phyloP scores from a whole-genome alignment of 495 filamentous ascomycete genomes.

The Tuber indicum region DNA sequence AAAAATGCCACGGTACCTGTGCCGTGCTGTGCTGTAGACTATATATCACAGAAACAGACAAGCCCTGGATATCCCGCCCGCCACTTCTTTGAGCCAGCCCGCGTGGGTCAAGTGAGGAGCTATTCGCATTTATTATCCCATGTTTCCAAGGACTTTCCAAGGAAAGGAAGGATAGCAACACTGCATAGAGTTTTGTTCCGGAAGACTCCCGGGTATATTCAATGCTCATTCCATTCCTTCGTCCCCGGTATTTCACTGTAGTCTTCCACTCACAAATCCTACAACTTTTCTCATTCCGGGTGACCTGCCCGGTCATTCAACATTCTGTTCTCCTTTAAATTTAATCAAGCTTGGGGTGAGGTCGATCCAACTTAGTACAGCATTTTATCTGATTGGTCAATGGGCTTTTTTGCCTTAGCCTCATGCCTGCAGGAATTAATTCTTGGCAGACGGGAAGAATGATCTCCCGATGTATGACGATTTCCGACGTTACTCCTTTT shows the following conservation, averaged over 20 bases:
- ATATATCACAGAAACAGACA: not conserved
- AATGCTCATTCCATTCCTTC: not conserved
- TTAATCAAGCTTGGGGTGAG: not conserved
- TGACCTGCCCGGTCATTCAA: not conserved
- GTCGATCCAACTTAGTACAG: not conserved
- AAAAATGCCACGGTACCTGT: not conserved
- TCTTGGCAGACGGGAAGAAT: not conserved
- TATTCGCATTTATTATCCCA: not conserved
- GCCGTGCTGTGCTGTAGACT: not conserved
- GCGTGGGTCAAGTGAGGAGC: not conserved
- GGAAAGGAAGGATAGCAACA: not conserved
- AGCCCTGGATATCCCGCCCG: not conserved
- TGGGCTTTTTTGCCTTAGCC: not conserved
- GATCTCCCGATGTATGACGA: not conserved
- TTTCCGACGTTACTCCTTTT: not conserved
- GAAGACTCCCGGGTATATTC: not conserved
- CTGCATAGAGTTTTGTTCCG: not conserved
- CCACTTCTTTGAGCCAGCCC: not conserved
- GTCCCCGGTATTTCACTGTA: not conserved
- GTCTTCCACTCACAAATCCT: not conserved
- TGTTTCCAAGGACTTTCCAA: not conserved
- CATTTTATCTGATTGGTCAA: not conserved
- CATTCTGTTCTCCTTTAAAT: not conserved
- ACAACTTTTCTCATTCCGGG: not conserved
- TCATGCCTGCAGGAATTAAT: not conserved